Base-by-base conservation (phyloP, 768 basidiomycete species). In the Suillus weaverae region DNA sequence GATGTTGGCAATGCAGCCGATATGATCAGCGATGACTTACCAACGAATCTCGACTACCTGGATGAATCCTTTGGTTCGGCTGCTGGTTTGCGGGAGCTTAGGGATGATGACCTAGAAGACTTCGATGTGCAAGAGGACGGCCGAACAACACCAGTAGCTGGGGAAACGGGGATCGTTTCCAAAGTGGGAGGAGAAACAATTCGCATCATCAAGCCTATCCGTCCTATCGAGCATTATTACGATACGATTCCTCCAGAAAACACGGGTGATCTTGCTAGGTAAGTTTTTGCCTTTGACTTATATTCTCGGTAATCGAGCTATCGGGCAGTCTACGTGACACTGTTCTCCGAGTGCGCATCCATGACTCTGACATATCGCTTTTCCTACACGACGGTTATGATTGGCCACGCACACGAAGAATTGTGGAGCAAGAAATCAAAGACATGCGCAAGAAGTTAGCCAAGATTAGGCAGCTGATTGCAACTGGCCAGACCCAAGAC, bases 361-460 rank as follows among this genome's bases (percentile, higher is more conserved):
- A 84, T 50, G 77, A 90, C 50, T 87, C 85, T 62, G 83, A 91
- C 68, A 74, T 91, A 56, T 84, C 84, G 1, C 70, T 98, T 30
- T 84, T 89, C 60, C 82, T 99, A 4, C 92, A 97, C 72, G 94
- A 95, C 63, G 97, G 97, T 2, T 99, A 95, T 70, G 97, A 99
- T 73, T 99, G 97, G 96, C 77, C 73, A 2, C 83, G 83, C 56
- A 99, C 97, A 4, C 88, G 97, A 38, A 89, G 84, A 76, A 85
- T 85, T 3, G 95, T 99, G 62, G 93, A 96, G 72, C 88, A 92
- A 43, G 90, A 95, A 74, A 85, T 94, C 54, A 93, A 90, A 72
- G 89, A 91, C 50, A 94, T 99, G 83, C 88, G 94, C 56, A 86
- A 88, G 61, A 88, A 88, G 36, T 83, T 99, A 59, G 88, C 91